Evolutionary conservation across 2,329 filamentous ascomycete species (phyloP), one percentile per base, ranked within the genome.

Genomic region (Apiospora arundinis): DNA sequence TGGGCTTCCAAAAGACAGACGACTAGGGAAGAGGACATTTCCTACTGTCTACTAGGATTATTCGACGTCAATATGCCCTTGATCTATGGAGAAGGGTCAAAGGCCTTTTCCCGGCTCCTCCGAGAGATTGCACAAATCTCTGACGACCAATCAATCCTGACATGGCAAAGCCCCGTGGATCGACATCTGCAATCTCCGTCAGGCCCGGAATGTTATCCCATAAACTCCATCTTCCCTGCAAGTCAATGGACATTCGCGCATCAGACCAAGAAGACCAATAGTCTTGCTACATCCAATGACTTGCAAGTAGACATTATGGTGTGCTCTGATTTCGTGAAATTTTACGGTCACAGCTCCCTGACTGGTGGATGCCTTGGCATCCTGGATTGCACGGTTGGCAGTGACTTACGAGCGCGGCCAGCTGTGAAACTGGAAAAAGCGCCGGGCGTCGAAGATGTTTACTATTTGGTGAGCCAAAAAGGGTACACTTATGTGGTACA

Each of bases 131-230:
- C n/a, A 14, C 23, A 52, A 18, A 16, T 4, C 9, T 52, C 23
- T 5, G 28, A 52, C 49, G 49, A 52, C 18, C 49, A 52, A 6
- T 52, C 49, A 7, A 52, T 52, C 2, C n/a, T 52, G 4, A 12
- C 49, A 12, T 52, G 49, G 49, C 23, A 52, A 23, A 14, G 2
- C n/a, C 23, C 12, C 7, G 5, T 5, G 49, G 5, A 12, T 49
- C 4, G 6, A 9, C 4, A 9, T 1, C 9, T 6, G 2, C 14
- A 4, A 1, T 52, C 6, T 4, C 23, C 49, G 5, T 1, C 6
- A 6, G 16, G 49, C 23, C 49, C 49, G 3, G 49, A 4, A 1
- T 28, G 1, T 28, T 52, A 16, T 16, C 49, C 49, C 49, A 16
- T 28, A 4, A 52, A 5, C 11, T 52, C 14, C 8, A 52, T 52